Evolutionary conservation across 2,329 filamentous ascomycete species (phyloP), one percentile per base, ranked within the genome.

Genomic region (Metarhizium robertsii): DNA sequence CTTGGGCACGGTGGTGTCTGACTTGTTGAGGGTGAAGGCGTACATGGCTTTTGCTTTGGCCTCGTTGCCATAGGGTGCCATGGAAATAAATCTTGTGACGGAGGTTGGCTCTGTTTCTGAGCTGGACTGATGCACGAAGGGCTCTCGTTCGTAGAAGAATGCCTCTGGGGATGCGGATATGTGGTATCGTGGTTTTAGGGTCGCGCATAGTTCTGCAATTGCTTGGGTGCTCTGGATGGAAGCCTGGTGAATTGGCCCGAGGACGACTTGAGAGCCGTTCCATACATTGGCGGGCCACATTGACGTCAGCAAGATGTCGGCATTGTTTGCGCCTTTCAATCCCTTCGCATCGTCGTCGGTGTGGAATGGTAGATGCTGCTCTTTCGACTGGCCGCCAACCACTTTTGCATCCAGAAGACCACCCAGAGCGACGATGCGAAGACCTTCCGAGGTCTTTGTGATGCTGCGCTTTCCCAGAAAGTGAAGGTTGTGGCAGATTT

Each of bases 161-260:
- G 78, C 72, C 8, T 67, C 69, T 1, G 83, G 78, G 0, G 88
- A 88, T 3, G 81, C 77, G 2, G 89, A 84, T 65, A 97, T 85
- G 69, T 97, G 92, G 66, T 99, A 99, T 32, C 89, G 85, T n/a
- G 94, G 94, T 68, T 91, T 94, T 20, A 99, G 72, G 0, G 83
- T 73, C 2, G 85, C 78, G 64, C 87, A 92, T 11, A 99, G 78
- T 57, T 95, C 88, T 6, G 91, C 84, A 46, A 97, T 76, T 55
- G 85, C 83, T 53, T 84, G 79, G n/a, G 82, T 81, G 55, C 80
- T 78, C 25, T 74, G 62, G 0, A 84, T 75, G 4, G 78, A 70
- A 2, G 72, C 69, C n/a, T 75, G 68, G 4, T 77, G 75, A 11
- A 81, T 79, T 4, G 80, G 75, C 6, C 76, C 68, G n/a, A 87